A percentile compares a stretch with the other conserved stretches of the same genome.
Evolutionary conservation across 1,284 basidiomycete species (phyloP).

Genomic region (Nidula niveotomentosa): DNA sequence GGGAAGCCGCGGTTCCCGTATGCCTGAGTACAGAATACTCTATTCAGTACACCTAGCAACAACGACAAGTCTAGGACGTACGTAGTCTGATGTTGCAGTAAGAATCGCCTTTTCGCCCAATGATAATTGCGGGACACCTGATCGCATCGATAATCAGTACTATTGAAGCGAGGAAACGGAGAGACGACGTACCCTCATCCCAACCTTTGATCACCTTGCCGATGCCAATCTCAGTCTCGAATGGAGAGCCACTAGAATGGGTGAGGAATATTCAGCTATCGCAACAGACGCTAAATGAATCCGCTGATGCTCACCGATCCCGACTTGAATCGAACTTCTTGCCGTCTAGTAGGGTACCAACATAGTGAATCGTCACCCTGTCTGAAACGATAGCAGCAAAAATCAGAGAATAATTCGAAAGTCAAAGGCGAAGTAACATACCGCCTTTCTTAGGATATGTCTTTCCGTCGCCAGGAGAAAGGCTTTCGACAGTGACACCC

Average conservation of each 20-base stretch:
- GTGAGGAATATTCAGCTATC: neutral
- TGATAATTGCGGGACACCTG: constrained; percentile 77
- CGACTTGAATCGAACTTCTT: constrained; percentile 71
- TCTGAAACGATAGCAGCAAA: constrained; percentile 26
- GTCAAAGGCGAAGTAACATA: constrained; percentile 23
- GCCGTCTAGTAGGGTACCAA: constrained; percentile 65
- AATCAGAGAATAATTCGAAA: constrained; percentile 2
- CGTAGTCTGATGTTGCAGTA: constrained; percentile 67
- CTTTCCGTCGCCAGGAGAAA: constrained; percentile 42
- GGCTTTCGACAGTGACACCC: constrained; percentile 47
- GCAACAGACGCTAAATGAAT: neutral
- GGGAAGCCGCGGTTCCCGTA: constrained; percentile 77
- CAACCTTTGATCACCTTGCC: constrained; percentile 88
- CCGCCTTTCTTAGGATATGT: constrained; percentile 52
- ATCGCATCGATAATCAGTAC: constrained; percentile 19
- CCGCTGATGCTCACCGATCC: constrained; percentile 51
- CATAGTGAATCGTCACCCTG: constrained; percentile 68
- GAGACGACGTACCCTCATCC: constrained; percentile 75
- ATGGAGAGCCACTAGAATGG: constrained; percentile 53
- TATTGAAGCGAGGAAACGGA: constrained; percentile 4
- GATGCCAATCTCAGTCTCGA: constrained; percentile 76
- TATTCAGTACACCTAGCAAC: constrained; percentile 6
- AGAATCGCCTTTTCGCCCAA: constrained; percentile 77
- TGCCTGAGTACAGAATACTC: constrained; percentile 38
- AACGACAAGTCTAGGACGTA: constrained; percentile 32